A percentile compares a stretch with the other conserved stretches of the same genome.
phyloP scores from a whole-genome alignment of 208 protist genomes.

The Leishmania tropica region DNA sequence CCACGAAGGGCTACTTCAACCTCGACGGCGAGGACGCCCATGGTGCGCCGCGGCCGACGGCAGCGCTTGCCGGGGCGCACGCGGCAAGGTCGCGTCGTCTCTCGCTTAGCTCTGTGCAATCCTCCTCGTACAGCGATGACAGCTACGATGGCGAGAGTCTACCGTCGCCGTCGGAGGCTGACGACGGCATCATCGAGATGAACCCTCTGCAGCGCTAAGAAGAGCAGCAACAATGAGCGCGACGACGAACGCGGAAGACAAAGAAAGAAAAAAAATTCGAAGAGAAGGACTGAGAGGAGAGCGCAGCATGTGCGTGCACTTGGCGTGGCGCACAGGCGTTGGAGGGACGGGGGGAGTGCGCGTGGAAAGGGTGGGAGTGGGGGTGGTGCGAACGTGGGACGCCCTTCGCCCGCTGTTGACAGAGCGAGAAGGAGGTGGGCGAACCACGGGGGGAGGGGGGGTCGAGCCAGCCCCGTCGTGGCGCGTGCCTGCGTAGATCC shows the following conservation, averaged over 20 bases:
- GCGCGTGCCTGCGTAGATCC: too few relatives aligned
- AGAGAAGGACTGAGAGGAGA: neutral
- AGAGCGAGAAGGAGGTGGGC: too few relatives aligned
- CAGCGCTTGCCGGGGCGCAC: neutral
- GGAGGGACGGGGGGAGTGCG: too few relatives aligned
- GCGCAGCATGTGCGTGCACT: neutral
- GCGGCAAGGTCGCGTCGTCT: neutral
- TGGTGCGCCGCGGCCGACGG: neutral
- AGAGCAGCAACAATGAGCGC: too few relatives aligned
- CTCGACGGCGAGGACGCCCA: neutral
- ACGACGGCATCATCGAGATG: neutral
- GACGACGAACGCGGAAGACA: neutral
- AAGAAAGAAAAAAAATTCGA: neutral
- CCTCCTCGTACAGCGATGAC: neutral
- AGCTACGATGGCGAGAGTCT: neutral
- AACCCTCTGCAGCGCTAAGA: constrained; percentile 2
- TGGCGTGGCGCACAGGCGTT: too few relatives aligned
- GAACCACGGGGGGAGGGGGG: too few relatives aligned
- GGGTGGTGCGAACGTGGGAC: too few relatives aligned
- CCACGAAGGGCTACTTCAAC: neutral
- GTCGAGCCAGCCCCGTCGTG: too few relatives aligned
- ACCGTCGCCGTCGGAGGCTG: neutral
- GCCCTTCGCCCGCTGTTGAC: too few relatives aligned
- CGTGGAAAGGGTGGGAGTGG: too few relatives aligned
- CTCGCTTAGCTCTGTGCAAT: neutral